These are phyloP conservation scores for Kentomonas sorsogonicus DNA, from an alignment of 208 protist genomes.

Conservation along the genomic window DNA sequence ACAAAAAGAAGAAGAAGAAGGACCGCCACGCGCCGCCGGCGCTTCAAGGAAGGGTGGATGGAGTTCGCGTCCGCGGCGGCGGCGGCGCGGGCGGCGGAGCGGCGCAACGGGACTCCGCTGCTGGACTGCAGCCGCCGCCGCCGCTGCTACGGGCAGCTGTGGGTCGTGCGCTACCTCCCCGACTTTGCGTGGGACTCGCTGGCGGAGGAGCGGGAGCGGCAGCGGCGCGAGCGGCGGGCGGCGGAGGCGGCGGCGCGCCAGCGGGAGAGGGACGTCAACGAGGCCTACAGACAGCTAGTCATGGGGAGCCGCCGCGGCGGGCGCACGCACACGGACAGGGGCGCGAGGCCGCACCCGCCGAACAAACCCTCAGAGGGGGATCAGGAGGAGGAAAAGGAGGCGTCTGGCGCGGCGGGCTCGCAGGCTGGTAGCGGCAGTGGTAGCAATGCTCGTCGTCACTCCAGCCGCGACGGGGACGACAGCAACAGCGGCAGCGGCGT, in stretches of 20 bases:
- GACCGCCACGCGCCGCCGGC: conserved; percentile 64
- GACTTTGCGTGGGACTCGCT: conserved; percentile 62
- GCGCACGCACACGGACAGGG: not conserved
- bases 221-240: conserved; percentile 31
- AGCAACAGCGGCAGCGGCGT: not conserved
- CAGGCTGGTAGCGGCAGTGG: no score
- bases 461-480: no score
- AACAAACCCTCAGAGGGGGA: not conserved
- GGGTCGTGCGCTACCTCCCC: conserved; percentile 61
- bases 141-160: conserved; percentile 69
- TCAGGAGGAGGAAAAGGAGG: not conserved
- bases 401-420: not conserved
- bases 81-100: conserved; percentile 36
- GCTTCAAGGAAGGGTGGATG: conserved; percentile 76
- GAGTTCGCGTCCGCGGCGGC: conserved; percentile 50
- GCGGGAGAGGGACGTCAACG: conserved; percentile 58
- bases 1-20: no score
- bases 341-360: not conserved
- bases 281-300: conserved; percentile 65
- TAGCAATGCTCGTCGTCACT: no score
- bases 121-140: conserved; percentile 62
- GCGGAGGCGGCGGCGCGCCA: conserved; percentile 42
- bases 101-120: conserved; percentile 53
- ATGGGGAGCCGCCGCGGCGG: conserved; percentile 18
- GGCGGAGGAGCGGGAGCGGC: conserved; percentile 52